These are phyloP conservation scores for Chaetomium tenue DNA, from an alignment of 495 filamentous ascomycete genomes.

Conservation along the genomic window DNA sequence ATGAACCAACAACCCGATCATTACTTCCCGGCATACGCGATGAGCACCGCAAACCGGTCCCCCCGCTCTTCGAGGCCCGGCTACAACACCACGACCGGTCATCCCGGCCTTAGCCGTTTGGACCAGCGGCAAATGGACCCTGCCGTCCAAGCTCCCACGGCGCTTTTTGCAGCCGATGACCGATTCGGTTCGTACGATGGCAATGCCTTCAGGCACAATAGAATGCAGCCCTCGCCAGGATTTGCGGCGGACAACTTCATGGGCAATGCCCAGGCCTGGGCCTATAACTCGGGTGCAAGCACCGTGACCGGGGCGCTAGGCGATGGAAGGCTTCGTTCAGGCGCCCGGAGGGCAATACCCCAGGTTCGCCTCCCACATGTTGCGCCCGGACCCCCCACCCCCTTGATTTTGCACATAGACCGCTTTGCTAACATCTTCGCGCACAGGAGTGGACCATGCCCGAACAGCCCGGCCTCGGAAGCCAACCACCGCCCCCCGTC, in stretches of 20 bases:
- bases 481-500: conserved; percentile 38
- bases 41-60: conserved; percentile 41
- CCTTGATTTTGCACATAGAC: conserved; percentile 1
- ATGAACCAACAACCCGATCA: conserved; percentile 39
- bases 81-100: conserved; percentile 58
- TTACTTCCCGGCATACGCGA: conserved; percentile 33
- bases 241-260: conserved; percentile 39
- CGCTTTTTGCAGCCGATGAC: conserved; percentile 47
- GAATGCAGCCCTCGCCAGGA: conserved; percentile 55
- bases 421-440: conserved; percentile 11
- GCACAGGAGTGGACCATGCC: conserved; percentile 50
- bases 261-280: conserved; percentile 52
- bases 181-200: conserved; percentile 51
- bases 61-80: conserved; percentile 47
- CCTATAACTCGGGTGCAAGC: conserved; percentile 47
- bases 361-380: conserved; percentile 41
- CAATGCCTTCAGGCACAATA: conserved; percentile 58
- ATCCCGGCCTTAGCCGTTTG: conserved; percentile 64
- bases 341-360: conserved; percentile 49
- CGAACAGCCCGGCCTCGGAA: conserved; percentile 44
- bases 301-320: conserved; percentile 51
- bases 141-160: conserved; percentile 38
- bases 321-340: conserved; percentile 45
- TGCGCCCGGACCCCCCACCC: conserved; percentile 2
- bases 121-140: conserved; percentile 53